Evolutionary conservation across 2,329 filamentous ascomycete species (phyloP), one percentile per base, ranked within the genome.

Genomic region (Pseudogymnoascus verrucosus): DNA sequence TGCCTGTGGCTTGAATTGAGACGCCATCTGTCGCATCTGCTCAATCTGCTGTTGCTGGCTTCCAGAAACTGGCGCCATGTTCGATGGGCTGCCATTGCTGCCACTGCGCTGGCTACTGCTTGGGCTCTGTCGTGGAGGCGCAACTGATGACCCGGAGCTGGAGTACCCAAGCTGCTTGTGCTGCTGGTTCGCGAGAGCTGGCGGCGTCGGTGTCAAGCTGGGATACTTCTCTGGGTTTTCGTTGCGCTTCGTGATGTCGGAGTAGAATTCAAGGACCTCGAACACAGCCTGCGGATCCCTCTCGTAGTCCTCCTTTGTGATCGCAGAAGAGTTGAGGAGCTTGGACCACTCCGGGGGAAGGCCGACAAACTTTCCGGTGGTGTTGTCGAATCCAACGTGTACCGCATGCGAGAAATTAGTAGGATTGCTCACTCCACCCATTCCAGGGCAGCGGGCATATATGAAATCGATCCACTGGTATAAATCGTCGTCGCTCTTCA

Each of bases 381-480:
- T 89, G 26, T 93, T 92, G 74, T 99, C 95, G 73, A 98, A 99
- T 65, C 95, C 95, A 68, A 99, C 95, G 75, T 99, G 95, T 23
- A 99, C 93, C 57, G 93, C 89, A 75, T 99, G 95, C 23, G 90
- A 92, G 79, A 99, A 99, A 79, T 98, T 97, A 68, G 95, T 98
- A 5, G 95, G 95, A 76, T 98, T 97, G 78, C 93, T 97, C 64
- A 99, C 95, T 70, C 95, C 95, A 66, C 95, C 93, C 91, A 98
- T 96, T 67, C 91, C 93, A 16, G 95, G 95, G 75, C 93, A 98
- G 68, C 93, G 89, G 70, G 93, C 92, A 75, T 98, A 98, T 69
- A 99, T 96, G 75, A 93, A 91, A 76, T 99, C 95, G 72, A 98
- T 96, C 95, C 95, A 99, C 71, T 96, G 92, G 76, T 99, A 99